These are phyloP conservation scores for Teratosphaeria nubilosa DNA, from an alignment of 2,329 filamentous ascomycete species.

Conservation along the genomic window DNA sequence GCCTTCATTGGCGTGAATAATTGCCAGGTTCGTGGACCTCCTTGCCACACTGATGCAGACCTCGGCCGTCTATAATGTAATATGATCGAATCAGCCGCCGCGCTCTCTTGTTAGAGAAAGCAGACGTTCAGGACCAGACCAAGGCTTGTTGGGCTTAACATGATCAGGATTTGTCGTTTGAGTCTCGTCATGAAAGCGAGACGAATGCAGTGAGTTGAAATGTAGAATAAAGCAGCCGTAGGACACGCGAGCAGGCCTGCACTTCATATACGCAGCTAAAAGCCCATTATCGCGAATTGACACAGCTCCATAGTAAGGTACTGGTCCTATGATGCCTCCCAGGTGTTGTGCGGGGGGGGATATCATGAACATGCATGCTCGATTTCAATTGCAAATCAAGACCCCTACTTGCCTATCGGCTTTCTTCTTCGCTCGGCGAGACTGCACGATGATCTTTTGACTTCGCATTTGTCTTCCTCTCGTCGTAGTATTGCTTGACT, in stretches of 20 bases:
- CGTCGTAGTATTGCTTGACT: constrained; percentile 10
- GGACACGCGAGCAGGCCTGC: background rate
- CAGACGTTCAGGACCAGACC: constrained; percentile 6
- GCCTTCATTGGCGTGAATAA: constrained; percentile 6
- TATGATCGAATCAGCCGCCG: background rate
- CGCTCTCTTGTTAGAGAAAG: background rate
- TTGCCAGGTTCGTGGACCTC: constrained; percentile 21
- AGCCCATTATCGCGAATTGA: background rate
- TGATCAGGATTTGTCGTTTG: background rate
- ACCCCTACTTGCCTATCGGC: background rate
- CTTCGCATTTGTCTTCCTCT: background rate
- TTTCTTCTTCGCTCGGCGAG: background rate
- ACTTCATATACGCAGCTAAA: background rate
- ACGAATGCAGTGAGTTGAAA: background rate
- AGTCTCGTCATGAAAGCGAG: background rate
- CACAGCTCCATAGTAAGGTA: background rate
- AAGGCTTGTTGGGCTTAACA: constrained; percentile 8
- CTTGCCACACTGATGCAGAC: constrained; percentile 25
- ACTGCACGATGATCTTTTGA: background rate
- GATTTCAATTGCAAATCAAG: background rate
- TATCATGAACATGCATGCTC: background rate
- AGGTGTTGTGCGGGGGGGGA: background rate
- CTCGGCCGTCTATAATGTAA: constrained; percentile 16
- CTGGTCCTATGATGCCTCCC: background rate
- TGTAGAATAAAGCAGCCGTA: background rate